Evolutionary conservation across 805 yeast genomes (phyloP).

Genomic region (Nakazawaea siamensis): DNA sequence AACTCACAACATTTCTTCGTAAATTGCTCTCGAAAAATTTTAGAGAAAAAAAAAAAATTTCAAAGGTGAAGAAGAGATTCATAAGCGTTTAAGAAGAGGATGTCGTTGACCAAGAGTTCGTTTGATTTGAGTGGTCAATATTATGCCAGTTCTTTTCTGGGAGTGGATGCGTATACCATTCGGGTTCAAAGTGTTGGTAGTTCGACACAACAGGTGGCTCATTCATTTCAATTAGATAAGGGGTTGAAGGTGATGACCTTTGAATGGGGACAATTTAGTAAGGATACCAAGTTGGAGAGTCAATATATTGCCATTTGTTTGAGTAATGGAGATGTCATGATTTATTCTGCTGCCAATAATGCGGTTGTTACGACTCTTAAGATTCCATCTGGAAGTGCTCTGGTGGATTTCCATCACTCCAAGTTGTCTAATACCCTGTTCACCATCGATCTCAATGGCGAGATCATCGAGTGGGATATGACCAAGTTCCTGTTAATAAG

Average conservation of each 20-base stretch:
- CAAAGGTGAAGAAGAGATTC: neutral
- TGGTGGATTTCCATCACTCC: constrained; percentile 41
- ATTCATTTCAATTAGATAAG: constrained; percentile 34
- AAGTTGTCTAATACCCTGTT: constrained; percentile 37
- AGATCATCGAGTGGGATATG: constrained; percentile 56
- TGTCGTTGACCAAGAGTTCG: constrained; percentile 26
- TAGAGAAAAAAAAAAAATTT: too few species aligned
- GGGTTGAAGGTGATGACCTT: constrained; percentile 39
- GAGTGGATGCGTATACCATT: constrained; percentile 64
- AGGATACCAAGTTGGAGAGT: constrained; percentile 23
- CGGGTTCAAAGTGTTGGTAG: constrained; percentile 47
- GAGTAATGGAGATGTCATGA: constrained; percentile 52
- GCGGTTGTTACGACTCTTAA: constrained; percentile 45
- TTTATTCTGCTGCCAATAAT: constrained; percentile 62
- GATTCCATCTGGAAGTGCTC: constrained; percentile 26
- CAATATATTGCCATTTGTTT: constrained; percentile 53
- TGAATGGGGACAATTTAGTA: constrained; percentile 37
- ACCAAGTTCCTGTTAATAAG: constrained; percentile 30
- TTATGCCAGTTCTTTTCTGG: constrained; percentile 57
- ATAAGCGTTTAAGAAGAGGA: too few species aligned
- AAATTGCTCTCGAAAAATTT: too few species aligned
- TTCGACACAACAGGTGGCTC: constrained; percentile 24
- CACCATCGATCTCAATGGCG: constrained; percentile 53
- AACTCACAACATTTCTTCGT: too few species aligned
- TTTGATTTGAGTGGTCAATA: constrained; percentile 59